phyloP scores from a whole-genome alignment of 148 eudicot species.

The Fallopia convolvulus region DNA sequence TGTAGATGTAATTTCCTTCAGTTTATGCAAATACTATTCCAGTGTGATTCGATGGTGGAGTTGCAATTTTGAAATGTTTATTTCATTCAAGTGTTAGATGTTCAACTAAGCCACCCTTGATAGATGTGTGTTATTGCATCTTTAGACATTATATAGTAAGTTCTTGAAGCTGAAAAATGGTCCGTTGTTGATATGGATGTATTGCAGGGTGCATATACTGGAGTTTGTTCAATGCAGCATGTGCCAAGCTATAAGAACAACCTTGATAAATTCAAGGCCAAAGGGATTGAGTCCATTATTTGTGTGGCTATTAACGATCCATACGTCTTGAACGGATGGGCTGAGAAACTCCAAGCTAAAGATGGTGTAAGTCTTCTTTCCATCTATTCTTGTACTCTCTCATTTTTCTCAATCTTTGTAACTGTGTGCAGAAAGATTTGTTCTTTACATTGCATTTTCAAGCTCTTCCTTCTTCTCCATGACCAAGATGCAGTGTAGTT shows the following conservation, averaged over 20 bases:
- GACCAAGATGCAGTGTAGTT: not conserved
- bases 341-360: constrained; percentile 88
- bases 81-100: not conserved
- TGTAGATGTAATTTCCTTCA: not conserved
- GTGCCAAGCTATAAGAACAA: constrained; percentile 95
- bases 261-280: constrained; percentile 74
- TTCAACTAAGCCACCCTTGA: not conserved
- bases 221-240: constrained; percentile 92
- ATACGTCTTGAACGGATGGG: constrained; percentile 90
- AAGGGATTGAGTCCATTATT: constrained; percentile 75
- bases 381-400: constrained; percentile 7
- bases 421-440: not conserved
- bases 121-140: not conserved
- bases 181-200: constrained; percentile 21
- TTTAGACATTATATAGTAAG: not conserved
- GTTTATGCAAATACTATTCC: not conserved
- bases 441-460: not conserved
- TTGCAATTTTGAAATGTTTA: not conserved
- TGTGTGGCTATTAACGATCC: constrained; percentile 96
- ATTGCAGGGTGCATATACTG: constrained; percentile 69
- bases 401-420: not conserved
- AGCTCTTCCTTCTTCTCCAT: not conserved
- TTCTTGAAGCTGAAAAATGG: not conserved
- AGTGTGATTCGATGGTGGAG: not conserved
- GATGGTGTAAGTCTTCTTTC: constrained; percentile 52